Base-by-base conservation (phyloP, 768 basidiomycete genomes). In the Chlorophyllum brunneum region DNA sequence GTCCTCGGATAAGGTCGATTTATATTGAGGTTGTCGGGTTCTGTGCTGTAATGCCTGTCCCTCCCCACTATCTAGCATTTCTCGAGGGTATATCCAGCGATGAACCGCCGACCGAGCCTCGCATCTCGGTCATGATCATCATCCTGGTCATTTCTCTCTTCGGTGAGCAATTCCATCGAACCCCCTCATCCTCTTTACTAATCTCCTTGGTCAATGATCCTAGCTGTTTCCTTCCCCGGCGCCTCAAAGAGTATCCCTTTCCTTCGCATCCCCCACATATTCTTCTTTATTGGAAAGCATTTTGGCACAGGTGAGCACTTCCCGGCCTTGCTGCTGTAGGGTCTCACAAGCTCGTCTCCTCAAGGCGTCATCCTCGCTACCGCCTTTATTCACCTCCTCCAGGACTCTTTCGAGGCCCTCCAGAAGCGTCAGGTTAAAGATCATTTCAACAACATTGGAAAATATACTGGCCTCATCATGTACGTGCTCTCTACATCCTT, bases 201-300 rank as follows among this genome's bases (percentile, higher is more conserved):
- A 50, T 54, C 57, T 23, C 16, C 11, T 39, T 24, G 43, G 39
- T 18, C 38, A 8, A 29, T 15, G 23, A 11, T 23, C 50, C 8
- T 31, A 78, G 88, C 89, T n/a, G 83, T 82, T 1, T 85, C 85
- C 0, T 86, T 92, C 56, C 89, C 90, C 0, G 70, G 80, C 1
- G 51, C 88, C 22, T 86, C 88, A 0, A 80, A 77, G 52, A 73
- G 73, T 1, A 60, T 76, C 11, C 70, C 73, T 5, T 73, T 72
- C 51, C 59, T 90, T 18, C 75, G 76, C 47, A 82, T 89, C 58
- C 88, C 87, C 1, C 75, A 76, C 20, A 69, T 87, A 13, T 60
- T 85, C 15, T 92, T 92, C 63, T 92, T 92, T 66, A 72, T 89
- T n/a, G 88, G 86, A 33, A 92, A 91, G 60, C 90, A 92, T 63